Conservation (phyloP, 2,329 filamentous ascomycete genomes). For the Colletotrichum sp. region DNA sequence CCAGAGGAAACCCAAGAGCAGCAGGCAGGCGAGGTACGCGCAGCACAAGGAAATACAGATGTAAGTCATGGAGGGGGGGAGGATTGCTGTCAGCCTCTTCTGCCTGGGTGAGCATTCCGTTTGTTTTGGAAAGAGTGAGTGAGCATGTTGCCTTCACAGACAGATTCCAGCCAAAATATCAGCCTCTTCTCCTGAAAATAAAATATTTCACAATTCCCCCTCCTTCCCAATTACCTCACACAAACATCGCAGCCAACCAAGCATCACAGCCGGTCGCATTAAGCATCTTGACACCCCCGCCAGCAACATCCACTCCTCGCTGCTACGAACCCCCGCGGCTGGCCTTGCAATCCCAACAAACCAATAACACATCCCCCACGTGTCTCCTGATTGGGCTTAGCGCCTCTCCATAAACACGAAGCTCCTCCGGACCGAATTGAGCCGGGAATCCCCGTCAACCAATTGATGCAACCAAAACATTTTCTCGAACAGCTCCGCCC, state of each 20-base stretch:
- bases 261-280: background rate
- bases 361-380: slow-evolving; percentile 23
- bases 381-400: slow-evolving; percentile 19
- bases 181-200: background rate
- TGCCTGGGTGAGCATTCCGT: background rate
- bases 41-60: background rate
- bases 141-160: background rate
- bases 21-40: background rate
- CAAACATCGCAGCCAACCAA: background rate
- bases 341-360: slow-evolving; percentile 17
- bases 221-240: background rate
- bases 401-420: slow-evolving; percentile 2
- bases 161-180: background rate
- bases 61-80: background rate
- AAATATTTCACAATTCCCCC: background rate
- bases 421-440: slow-evolving; percentile 22
- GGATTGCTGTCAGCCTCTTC: background rate
- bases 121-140: background rate
- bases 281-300: background rate
- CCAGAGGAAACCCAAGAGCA: background rate
- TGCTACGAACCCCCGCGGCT: background rate
- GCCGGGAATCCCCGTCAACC: slow-evolving; percentile 25
- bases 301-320: background rate
- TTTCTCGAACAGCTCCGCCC: slow-evolving; percentile 24
- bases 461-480: slow-evolving; percentile 24